Evolutionary conservation across 148 eudicot species (phyloP).

Genomic region (Limonium bicolor): DNA sequence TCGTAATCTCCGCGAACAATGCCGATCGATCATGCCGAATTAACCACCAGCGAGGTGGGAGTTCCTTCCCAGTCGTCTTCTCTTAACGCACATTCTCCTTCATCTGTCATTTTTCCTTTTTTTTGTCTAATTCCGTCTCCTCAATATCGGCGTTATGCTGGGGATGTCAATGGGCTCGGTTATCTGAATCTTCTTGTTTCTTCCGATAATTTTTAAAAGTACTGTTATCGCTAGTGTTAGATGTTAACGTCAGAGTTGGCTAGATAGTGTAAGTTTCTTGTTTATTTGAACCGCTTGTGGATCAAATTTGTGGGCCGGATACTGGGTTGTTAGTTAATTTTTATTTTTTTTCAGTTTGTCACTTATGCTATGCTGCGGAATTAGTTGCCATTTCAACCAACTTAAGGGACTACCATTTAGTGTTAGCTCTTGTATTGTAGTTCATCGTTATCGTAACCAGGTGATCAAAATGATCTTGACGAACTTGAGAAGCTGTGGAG

Average conservation of each 20-base stretch:
- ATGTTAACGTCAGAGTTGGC: too few relatives aligned
- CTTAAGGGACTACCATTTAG: too few relatives aligned
- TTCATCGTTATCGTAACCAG: too few relatives aligned
- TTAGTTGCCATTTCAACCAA: too few relatives aligned
- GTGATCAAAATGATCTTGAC: too few relatives aligned
- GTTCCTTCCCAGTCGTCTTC: neutral
- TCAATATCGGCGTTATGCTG: slow-evolving; percentile 1
- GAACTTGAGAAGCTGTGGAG: too few relatives aligned
- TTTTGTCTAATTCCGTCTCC: neutral
- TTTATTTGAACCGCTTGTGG: neutral
- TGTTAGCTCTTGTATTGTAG: too few relatives aligned
- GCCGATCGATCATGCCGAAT: slow-evolving; percentile 44
- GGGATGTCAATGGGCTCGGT: neutral
- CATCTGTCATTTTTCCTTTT: neutral
- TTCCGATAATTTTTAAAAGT: neutral
- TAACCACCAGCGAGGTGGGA: slow-evolving; percentile 34
- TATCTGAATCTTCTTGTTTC: neutral
- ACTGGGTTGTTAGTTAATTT: too few relatives aligned
- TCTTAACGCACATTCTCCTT: neutral
- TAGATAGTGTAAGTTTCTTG: neutral
- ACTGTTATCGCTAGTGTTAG: too few relatives aligned
- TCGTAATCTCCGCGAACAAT: slow-evolving; percentile 4
- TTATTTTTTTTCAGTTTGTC: too few relatives aligned
- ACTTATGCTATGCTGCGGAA: too few relatives aligned
- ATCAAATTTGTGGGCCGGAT: too few relatives aligned